Evolutionary conservation across 345 rosid species (phyloP).

Genomic region (Jatropha curcas): DNA sequence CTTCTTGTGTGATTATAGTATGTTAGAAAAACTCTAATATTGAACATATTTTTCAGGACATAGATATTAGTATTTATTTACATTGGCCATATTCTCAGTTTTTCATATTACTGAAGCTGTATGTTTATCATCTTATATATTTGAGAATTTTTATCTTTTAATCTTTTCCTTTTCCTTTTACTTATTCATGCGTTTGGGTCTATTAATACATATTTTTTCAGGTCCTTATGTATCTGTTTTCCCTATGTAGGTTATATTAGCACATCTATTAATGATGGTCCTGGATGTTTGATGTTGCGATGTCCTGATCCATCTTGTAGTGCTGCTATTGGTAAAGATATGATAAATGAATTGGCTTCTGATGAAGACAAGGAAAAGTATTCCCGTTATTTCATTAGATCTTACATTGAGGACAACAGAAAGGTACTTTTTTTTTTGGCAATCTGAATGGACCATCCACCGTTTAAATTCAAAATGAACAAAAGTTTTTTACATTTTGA

Average conservation of each 20-base stretch:
- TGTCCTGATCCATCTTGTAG: constrained; percentile 42
- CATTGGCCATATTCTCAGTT: too few species aligned
- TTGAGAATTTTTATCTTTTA: background rate
- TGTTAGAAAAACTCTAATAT: too few species aligned
- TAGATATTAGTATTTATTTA: too few species aligned
- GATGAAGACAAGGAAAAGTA: constrained; percentile 32
- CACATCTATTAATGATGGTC: constrained; percentile 42
- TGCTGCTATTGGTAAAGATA: constrained; percentile 41
- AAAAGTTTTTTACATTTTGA: background rate
- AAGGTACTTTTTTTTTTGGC: constrained; percentile 22
- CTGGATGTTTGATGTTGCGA: constrained; percentile 43
- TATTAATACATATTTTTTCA: background rate
- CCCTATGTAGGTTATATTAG: constrained; percentile 29
- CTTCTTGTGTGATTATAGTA: too few species aligned
- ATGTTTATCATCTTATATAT: background rate
- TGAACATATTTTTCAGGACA: too few species aligned
- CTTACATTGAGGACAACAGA: constrained; percentile 40
- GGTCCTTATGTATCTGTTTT: background rate
- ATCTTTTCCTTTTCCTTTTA: background rate
- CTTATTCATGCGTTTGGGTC: too few species aligned
- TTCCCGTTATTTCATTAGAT: constrained; percentile 32
- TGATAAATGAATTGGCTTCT: constrained; percentile 31
- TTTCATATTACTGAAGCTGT: background rate
- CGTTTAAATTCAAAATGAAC: background rate
- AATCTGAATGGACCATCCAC: background rate